Conservation (phyloP, 2,329 filamentous ascomycete genomes). For the Xylaria sp. region DNA sequence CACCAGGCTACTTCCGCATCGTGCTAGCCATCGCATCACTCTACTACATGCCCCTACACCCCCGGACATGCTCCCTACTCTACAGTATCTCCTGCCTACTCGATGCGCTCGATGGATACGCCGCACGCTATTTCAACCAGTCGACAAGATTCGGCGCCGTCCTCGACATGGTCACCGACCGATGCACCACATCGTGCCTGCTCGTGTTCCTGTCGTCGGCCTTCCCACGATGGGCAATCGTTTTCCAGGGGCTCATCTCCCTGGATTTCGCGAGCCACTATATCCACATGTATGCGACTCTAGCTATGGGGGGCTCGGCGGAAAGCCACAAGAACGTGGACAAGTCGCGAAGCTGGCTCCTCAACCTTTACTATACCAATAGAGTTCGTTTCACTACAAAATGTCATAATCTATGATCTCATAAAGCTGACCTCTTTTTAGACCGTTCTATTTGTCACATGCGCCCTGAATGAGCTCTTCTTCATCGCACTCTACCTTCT, state of each 20-base stretch:
- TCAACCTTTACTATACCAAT: slow-evolving; percentile 97
- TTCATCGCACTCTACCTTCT: slow-evolving; percentile 98
- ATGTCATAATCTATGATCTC: background rate
- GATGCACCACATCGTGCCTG: slow-evolving; percentile 93
- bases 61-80: slow-evolving; percentile 88
- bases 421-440: slow-evolving; percentile 46
- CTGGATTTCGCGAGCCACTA: slow-evolving; percentile 96
- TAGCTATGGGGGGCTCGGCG: slow-evolving; percentile 81
- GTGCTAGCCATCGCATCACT: slow-evolving; percentile 86
- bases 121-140: slow-evolving; percentile 87
- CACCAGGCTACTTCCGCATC: slow-evolving; percentile 76
- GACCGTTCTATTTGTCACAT: slow-evolving; percentile 91
- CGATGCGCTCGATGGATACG: slow-evolving; percentile 92
- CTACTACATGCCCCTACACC: slow-evolving; percentile 99
- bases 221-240: slow-evolving; percentile 89
- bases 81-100: slow-evolving; percentile 95
- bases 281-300: slow-evolving; percentile 97
- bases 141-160: slow-evolving; percentile 96
- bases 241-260: slow-evolving; percentile 93
- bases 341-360: slow-evolving; percentile 81
- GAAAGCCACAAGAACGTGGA: slow-evolving; percentile 94
- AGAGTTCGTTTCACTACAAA: slow-evolving; percentile 67
- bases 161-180: slow-evolving; percentile 98
- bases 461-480: slow-evolving; percentile 91
- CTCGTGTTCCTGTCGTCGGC: slow-evolving; percentile 94